These are phyloP conservation scores for Amanita muscaria DNA, from an alignment of 768 basidiomycete genomes.

Conservation along the genomic window DNA sequence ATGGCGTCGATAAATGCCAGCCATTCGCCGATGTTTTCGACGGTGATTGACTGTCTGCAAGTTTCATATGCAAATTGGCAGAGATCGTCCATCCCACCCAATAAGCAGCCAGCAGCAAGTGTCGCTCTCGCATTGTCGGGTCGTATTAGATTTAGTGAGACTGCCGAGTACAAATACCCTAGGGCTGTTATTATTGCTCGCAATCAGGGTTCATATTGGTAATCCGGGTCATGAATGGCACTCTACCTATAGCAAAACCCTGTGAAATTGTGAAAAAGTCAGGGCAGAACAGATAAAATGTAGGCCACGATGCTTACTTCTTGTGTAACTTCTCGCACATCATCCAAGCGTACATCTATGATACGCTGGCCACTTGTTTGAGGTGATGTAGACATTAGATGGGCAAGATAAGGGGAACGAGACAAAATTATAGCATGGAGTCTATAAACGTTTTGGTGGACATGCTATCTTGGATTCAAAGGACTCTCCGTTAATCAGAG, in stretches of 20 bases:
- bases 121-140: conserved; percentile 79
- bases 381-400: conserved; percentile 78
- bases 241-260: conserved; percentile 70
- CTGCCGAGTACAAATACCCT: conserved; percentile 72
- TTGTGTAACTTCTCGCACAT: conserved; percentile 74
- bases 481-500: conserved; percentile 3
- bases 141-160: conserved; percentile 58
- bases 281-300: conserved; percentile 1
- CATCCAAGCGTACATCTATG: conserved; percentile 68
- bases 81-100: conserved; percentile 84
- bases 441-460: conserved; percentile 64
- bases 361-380: conserved; percentile 55
- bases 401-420: conserved; percentile 80
- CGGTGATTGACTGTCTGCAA: conserved; percentile 66
- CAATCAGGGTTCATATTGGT: too few relatives aligned
- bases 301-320: conserved; percentile 46
- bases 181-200: conserved; percentile 39
- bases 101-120: conserved; percentile 74
- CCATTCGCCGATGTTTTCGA: conserved; percentile 71
- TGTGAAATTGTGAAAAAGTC: conserved; percentile 20
- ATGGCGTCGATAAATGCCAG: conserved; percentile 64
- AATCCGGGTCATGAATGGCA: neutral
- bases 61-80: conserved; percentile 71
- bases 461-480: conserved; percentile 39
- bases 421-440: conserved; percentile 83